phyloP scores from a whole-genome alignment of 805 yeast genomes.

The Ogataea philodendri region DNA sequence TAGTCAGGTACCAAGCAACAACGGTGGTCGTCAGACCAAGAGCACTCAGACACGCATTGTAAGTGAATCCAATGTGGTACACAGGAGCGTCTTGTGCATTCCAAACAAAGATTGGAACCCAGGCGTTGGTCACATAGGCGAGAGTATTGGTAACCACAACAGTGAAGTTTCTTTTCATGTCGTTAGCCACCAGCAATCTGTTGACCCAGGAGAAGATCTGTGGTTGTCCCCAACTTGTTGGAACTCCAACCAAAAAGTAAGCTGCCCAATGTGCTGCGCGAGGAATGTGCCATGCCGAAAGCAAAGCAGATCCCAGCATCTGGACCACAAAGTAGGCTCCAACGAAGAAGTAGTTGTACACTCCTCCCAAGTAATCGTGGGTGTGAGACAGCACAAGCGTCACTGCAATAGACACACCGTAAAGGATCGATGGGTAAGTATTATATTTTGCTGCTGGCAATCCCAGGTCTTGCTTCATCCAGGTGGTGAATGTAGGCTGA shows the following conservation, averaged over 20 bases:
- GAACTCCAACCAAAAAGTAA: slow-evolving; percentile 49
- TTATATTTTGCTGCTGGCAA: slow-evolving; percentile 38
- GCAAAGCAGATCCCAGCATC: slow-evolving; percentile 42
- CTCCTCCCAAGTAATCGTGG: slow-evolving; percentile 38
- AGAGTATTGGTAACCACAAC: slow-evolving; percentile 42
- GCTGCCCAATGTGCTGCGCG: slow-evolving; percentile 48
- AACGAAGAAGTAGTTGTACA: slow-evolving; percentile 38
- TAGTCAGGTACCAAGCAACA: slow-evolving; percentile 25
- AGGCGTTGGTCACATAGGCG: slow-evolving; percentile 42
- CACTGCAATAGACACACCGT: slow-evolving; percentile 40
- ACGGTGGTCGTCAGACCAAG: slow-evolving; percentile 34
- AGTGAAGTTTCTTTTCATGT: slow-evolving; percentile 40
- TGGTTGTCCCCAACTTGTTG: slow-evolving; percentile 54
- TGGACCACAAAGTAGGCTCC: slow-evolving; percentile 38
- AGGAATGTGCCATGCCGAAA: slow-evolving; percentile 51
- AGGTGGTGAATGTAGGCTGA: slow-evolving; percentile 43
- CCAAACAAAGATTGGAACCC: slow-evolving; percentile 44
- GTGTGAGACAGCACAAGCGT: slow-evolving; percentile 38
- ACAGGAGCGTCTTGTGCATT: slow-evolving; percentile 37
- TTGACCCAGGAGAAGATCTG: slow-evolving; percentile 57
- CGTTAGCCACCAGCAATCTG: slow-evolving; percentile 42
- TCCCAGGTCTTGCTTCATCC: slow-evolving; percentile 41
- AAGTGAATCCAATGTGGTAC: slow-evolving; percentile 39
- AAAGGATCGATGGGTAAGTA: slow-evolving; percentile 40
- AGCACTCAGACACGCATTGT: slow-evolving; percentile 34